Evolutionary conservation across 2,329 filamentous ascomycete species (phyloP).

Genomic region (Nemania diffusa): DNA sequence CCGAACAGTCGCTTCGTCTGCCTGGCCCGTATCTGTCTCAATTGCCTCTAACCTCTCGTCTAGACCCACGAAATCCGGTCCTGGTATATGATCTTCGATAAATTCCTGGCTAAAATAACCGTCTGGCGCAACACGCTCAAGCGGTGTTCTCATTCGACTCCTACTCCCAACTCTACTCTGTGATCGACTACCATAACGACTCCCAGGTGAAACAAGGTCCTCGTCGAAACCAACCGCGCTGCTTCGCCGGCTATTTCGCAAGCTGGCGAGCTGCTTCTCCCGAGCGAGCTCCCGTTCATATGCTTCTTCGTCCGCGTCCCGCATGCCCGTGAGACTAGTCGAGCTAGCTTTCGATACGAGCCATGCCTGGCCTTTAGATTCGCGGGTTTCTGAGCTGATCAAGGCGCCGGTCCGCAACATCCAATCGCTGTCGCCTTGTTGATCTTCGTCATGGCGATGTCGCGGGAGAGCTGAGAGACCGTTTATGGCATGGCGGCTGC

Average conservation of each 20-base stretch:
- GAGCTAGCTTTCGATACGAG: constrained; percentile 72
- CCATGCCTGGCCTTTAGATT: constrained; percentile 76
- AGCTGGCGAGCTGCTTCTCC: constrained; percentile 61
- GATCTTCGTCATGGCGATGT: constrained; percentile 49
- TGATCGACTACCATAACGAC: constrained; percentile 60
- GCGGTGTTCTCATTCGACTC: constrained; percentile 58
- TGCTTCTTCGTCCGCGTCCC: constrained; percentile 63
- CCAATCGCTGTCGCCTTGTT: constrained; percentile 70
- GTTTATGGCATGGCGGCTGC: constrained; percentile 39
- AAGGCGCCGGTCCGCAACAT: constrained; percentile 70
- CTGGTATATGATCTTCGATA: constrained; percentile 51
- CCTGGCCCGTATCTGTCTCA: constrained; percentile 61
- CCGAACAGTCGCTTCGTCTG: constrained; percentile 69
- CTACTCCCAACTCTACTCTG: constrained; percentile 58
- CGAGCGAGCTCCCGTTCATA: constrained; percentile 63
- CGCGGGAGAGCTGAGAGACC: constrained; percentile 43
- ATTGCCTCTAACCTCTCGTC: constrained; percentile 68
- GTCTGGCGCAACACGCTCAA: constrained; percentile 54
- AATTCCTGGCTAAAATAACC: constrained; percentile 55
- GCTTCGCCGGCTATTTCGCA: constrained; percentile 59
- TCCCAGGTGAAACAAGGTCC: constrained; percentile 54
- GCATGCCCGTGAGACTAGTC: constrained; percentile 66
- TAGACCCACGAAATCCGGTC: constrained; percentile 71
- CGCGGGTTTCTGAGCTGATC: constrained; percentile 69
- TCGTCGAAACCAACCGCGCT: constrained; percentile 55